These are phyloP conservation scores for Hyparrhenia diplandra DNA, from an alignment of 176 grass and related monocot genomes.

Conservation along the genomic window DNA sequence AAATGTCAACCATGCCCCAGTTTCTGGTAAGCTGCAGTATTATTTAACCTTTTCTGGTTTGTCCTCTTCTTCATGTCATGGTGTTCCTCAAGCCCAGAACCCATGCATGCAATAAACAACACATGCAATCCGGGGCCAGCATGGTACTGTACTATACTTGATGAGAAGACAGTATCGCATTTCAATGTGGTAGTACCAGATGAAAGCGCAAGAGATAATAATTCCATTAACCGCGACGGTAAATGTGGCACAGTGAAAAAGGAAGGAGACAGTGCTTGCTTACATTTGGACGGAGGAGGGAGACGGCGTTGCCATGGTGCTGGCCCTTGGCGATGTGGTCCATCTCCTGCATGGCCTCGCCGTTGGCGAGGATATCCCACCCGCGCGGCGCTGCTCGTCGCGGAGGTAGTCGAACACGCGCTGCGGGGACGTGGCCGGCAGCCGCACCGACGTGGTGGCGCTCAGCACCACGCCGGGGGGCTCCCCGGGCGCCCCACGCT, in stretches of 20 bases:
- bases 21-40: conserved; percentile 12
- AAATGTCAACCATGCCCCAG: conserved; percentile 43
- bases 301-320: conserved; percentile 79
- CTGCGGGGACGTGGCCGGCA: conserved; percentile 34
- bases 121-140: conserved; percentile 12
- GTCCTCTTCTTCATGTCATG: conserved; percentile 36
- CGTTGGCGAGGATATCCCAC: conserved; percentile 74
- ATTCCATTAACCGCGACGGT: neutral
- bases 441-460: conserved; percentile 57
- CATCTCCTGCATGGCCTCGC: conserved; percentile 88
- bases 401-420: conserved; percentile 67
- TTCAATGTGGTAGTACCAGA: neutral
- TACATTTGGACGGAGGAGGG: conserved; percentile 76
- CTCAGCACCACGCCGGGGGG: conserved; percentile 61
- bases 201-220: neutral
- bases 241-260: neutral
- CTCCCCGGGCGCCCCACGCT: conserved; percentile 57
- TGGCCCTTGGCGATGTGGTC: conserved; percentile 88
- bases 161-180: neutral
- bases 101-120: conserved; percentile 12
- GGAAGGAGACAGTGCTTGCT: neutral
- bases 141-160: conserved; percentile 28
- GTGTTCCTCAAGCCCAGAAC: neutral
- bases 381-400: conserved; percentile 54
- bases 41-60: conserved; percentile 33